These are phyloP conservation scores for Sporothrix euskadiensis DNA, from an alignment of 2,329 filamentous ascomycete genomes.

Conservation along the genomic window DNA sequence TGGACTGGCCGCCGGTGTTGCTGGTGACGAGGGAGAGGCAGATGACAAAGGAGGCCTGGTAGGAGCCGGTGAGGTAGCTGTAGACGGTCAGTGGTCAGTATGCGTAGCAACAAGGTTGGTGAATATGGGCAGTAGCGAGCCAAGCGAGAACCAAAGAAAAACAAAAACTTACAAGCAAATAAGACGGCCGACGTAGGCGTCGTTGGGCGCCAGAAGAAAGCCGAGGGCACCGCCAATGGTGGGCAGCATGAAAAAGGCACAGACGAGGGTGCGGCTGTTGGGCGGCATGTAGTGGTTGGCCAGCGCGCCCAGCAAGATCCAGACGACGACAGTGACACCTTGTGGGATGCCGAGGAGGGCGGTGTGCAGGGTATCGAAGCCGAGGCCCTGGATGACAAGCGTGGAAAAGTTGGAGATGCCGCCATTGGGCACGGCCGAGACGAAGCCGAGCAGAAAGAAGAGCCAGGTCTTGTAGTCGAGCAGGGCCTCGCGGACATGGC, in stretches of 20 bases:
- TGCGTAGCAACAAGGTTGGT: background rate
- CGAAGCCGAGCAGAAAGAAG: background rate
- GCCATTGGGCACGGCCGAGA: background rate
- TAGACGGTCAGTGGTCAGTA: background rate
- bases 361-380: background rate
- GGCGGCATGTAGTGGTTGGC: slow-evolving; percentile 3
- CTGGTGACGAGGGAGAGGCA: background rate
- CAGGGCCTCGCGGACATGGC: background rate
- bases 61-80: slow-evolving; percentile 2
- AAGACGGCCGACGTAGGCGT: background rate
- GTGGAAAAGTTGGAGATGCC: slow-evolving; percentile 7
- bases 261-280: background rate
- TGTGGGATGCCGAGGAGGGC: background rate
- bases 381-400: slow-evolving; percentile 1
- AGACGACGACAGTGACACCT: background rate
- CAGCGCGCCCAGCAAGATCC: background rate
- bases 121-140: background rate
- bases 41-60: background rate
- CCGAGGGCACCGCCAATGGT: background rate
- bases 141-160: background rate
- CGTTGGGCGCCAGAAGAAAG: background rate
- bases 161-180: background rate
- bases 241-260: background rate
- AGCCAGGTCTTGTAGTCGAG: slow-evolving; percentile 3
- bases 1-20: background rate